A percentile compares a stretch with the other conserved stretches of the same genome.
phyloP scores from a whole-genome alignment of 805 yeast genomes.

The Cyberlindnera americana region DNA sequence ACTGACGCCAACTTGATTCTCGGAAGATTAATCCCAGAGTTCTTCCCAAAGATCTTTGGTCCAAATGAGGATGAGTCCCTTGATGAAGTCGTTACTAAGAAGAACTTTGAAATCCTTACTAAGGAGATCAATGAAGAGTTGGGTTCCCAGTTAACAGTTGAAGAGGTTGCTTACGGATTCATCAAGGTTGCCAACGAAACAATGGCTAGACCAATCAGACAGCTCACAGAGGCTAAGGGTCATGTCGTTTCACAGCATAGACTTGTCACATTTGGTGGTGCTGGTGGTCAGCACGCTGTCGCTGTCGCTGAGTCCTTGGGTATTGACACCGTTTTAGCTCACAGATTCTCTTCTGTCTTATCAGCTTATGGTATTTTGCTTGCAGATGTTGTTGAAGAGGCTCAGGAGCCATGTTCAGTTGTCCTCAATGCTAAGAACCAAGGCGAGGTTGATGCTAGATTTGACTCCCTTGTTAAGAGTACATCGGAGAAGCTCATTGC shows the following conservation, averaged over 20 bases:
- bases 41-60: constrained; percentile 45
- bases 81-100: constrained; percentile 34
- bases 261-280: constrained; percentile 86
- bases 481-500: constrained; percentile 39
- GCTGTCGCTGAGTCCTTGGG: constrained; percentile 72
- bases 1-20: constrained; percentile 44
- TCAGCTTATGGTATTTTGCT: constrained; percentile 88
- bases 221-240: constrained; percentile 83
- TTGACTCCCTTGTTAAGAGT: constrained; percentile 40
- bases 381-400: constrained; percentile 80
- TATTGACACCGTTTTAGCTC: constrained; percentile 64
- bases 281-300: constrained; percentile 89
- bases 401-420: constrained; percentile 66
- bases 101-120: constrained; percentile 53
- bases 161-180: constrained; percentile 78
- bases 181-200: constrained; percentile 80
- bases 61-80: constrained; percentile 39
- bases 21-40: constrained; percentile 39
- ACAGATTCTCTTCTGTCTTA: constrained; percentile 76
- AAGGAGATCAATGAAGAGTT: constrained; percentile 48
- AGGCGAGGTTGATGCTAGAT: constrained; percentile 38
- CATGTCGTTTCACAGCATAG: constrained; percentile 61
- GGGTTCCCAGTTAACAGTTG: constrained; percentile 41
- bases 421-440: constrained; percentile 34
- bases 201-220: constrained; percentile 88